A percentile compares a stretch with the other conserved stretches of the same genome.
Evolutionary conservation across 2,329 filamentous ascomycete species (phyloP).

Genomic region (Coleophoma eucalyptorum): DNA sequence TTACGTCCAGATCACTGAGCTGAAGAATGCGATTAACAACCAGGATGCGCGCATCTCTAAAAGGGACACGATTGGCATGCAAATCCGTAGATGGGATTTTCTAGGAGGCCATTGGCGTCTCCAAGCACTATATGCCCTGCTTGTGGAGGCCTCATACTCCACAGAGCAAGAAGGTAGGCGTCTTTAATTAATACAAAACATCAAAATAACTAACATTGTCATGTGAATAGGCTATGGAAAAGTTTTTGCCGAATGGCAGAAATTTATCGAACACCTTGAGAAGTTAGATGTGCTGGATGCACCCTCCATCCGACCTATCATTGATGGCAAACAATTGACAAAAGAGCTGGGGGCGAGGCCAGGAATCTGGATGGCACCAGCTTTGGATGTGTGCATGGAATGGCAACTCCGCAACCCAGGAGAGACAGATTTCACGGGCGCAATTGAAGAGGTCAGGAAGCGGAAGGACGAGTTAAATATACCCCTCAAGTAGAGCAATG

Average conservation of each 20-base stretch:
- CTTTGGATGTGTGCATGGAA: slow-evolving; percentile 74
- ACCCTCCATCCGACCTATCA: slow-evolving; percentile 54
- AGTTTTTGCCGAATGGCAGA: slow-evolving; percentile 47
- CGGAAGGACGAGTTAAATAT: slow-evolving; percentile 23
- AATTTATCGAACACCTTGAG: slow-evolving; percentile 50
- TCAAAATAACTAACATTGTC: no score
- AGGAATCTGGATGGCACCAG: slow-evolving; percentile 80
- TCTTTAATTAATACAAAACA: no score
- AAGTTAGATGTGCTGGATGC: slow-evolving; percentile 53
- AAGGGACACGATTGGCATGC: slow-evolving; percentile 69
- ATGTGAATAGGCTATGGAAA: slow-evolving; percentile 18
- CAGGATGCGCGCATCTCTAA: slow-evolving; percentile 41
- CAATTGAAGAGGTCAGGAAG: slow-evolving; percentile 54
- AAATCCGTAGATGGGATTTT: slow-evolving; percentile 67
- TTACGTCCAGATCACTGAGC: slow-evolving; percentile 54
- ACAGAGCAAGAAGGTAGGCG: slow-evolving; percentile 17
- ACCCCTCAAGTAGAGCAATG: slow-evolving; percentile 8
- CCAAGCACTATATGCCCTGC: slow-evolving; percentile 64
- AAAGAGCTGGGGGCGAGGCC: slow-evolving; percentile 65
- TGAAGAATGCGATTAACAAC: slow-evolving; percentile 53
- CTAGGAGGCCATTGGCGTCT: slow-evolving; percentile 62
- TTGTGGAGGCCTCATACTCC: slow-evolving; percentile 54
- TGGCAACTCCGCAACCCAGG: slow-evolving; percentile 86
- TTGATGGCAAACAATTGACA: slow-evolving; percentile 73
- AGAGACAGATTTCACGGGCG: slow-evolving; percentile 52